A percentile compares a stretch with the other conserved stretches of the same genome.
Evolutionary conservation across 345 rosid species (phyloP).

Genomic region (Hypericum perforatum): DNA sequence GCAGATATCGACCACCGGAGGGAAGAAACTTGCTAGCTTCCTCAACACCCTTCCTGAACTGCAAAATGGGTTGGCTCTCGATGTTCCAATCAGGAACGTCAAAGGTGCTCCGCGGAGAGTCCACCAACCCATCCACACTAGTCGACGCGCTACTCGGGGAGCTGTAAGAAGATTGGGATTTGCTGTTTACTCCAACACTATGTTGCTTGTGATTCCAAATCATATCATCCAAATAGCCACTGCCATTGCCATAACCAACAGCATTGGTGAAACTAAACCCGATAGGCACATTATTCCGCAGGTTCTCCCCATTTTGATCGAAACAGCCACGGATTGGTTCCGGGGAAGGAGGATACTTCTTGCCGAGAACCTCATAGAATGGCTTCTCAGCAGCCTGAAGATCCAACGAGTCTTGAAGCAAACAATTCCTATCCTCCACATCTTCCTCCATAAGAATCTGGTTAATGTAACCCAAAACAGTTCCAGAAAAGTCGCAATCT

Average conservation of each 20-base stretch:
- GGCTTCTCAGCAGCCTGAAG: slow-evolving; percentile 70
- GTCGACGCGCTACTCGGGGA: slow-evolving; percentile 34
- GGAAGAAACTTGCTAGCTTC: slow-evolving; percentile 72
- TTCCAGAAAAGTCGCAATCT: slow-evolving; percentile 44
- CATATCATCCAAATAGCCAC: slow-evolving; percentile 17
- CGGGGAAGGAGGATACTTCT: slow-evolving; percentile 50
- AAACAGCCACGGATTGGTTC: slow-evolving; percentile 9
- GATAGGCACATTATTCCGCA: slow-evolving; percentile 23
- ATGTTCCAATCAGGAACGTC: slow-evolving; percentile 27
- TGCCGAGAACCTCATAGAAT: slow-evolving; percentile 53
- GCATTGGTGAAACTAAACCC: slow-evolving; percentile 10
- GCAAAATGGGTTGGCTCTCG: slow-evolving; percentile 54
- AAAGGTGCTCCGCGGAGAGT: slow-evolving; percentile 39
- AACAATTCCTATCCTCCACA: slow-evolving; percentile 44
- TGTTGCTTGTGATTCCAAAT: slow-evolving; percentile 17
- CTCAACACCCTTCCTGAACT: slow-evolving; percentile 66
- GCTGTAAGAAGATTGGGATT: slow-evolving; percentile 37
- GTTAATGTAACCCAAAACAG: slow-evolving; percentile 50
- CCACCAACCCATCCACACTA: slow-evolving; percentile 35
- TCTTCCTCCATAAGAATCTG: slow-evolving; percentile 81
- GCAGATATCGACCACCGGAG: slow-evolving; percentile 25
- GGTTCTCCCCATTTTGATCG: slow-evolving; percentile 15
- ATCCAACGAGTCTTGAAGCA: slow-evolving; percentile 55
- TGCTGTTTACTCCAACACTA: slow-evolving; percentile 19
- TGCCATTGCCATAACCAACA: slow-evolving; percentile 4